Evolutionary conservation across 2,329 filamentous ascomycete species (phyloP).

Genomic region (Pseudocercospora fuligena): DNA sequence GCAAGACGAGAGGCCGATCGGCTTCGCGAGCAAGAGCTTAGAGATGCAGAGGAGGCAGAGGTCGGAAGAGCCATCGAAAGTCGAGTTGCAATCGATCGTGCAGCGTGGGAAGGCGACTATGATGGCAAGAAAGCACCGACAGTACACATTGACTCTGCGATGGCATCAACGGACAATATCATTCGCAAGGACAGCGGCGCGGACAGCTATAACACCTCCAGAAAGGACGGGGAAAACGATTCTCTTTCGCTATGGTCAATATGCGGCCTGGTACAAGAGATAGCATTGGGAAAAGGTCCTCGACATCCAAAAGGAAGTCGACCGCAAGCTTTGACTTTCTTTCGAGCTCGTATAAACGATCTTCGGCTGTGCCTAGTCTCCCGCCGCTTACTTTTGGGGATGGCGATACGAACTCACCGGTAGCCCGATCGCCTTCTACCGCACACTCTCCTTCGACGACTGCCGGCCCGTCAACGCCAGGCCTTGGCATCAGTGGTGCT

Average conservation of each 20-base stretch:
- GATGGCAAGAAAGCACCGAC: constrained; percentile 51
- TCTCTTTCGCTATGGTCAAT: constrained; percentile 18
- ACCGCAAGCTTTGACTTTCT: constrained; percentile 15
- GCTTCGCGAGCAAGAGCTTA: constrained; percentile 60
- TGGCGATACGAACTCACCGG: neutral
- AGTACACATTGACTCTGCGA: constrained; percentile 57
- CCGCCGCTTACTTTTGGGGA: constrained; percentile 15
- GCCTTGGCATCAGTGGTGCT: constrained; percentile 16
- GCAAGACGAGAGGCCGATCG: constrained; percentile 52
- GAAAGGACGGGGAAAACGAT: constrained; percentile 13
- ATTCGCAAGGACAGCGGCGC: constrained; percentile 13
- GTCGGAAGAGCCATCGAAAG: constrained; percentile 69
- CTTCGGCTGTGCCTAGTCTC: constrained; percentile 21
- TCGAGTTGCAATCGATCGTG: constrained; percentile 64
- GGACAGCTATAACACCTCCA: constrained; percentile 16
- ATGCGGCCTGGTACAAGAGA: constrained; percentile 11
- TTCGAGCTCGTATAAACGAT: constrained; percentile 9
- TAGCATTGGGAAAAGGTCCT: neutral
- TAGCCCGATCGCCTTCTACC: neutral
- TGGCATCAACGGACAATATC: constrained; percentile 45
- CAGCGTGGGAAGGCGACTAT: constrained; percentile 78
- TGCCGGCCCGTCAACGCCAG: constrained; percentile 16
- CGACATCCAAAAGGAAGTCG: constrained; percentile 7
- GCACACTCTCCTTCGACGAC: neutral
- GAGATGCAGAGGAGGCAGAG: constrained; percentile 68